Conservation (phyloP, 352 stramenopile genomes). For the Phytopythium oedochilum region DNA sequence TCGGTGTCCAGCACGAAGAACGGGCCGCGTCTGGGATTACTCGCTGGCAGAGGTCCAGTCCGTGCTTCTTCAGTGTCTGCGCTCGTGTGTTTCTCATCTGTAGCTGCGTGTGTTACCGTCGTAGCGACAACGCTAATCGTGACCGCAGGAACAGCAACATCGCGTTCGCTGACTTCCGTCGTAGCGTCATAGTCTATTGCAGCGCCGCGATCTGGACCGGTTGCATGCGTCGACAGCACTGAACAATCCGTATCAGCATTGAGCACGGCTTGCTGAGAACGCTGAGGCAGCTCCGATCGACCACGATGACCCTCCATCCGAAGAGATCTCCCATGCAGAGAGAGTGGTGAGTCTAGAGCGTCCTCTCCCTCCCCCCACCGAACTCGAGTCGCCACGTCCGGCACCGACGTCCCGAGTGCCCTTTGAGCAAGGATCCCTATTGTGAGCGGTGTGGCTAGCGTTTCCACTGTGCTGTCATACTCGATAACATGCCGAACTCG, state of each 20-base stretch:
- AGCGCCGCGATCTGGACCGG: not conserved
- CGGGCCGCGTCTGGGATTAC: not conserved
- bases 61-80: not conserved
- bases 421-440: not conserved
- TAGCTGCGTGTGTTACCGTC: not conserved
- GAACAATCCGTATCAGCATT: not conserved
- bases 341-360: not conserved
- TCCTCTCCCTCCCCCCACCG: not conserved
- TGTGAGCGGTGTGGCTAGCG: not conserved
- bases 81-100: not conserved
- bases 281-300: not conserved
- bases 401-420: not conserved
- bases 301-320: not conserved
- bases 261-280: not conserved
- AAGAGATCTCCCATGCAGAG: not conserved
- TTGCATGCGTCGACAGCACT: not conserved
- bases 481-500: not conserved
- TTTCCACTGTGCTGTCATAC: not conserved
- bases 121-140: not conserved
- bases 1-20: not conserved
- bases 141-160: not conserved
- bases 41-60: not conserved
- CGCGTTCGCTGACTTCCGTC: not conserved
- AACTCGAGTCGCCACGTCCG: not conserved
- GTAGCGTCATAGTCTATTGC: not conserved